Conservation (phyloP, 495 filamentous ascomycete genomes). For the Copromyces sp. region DNA sequence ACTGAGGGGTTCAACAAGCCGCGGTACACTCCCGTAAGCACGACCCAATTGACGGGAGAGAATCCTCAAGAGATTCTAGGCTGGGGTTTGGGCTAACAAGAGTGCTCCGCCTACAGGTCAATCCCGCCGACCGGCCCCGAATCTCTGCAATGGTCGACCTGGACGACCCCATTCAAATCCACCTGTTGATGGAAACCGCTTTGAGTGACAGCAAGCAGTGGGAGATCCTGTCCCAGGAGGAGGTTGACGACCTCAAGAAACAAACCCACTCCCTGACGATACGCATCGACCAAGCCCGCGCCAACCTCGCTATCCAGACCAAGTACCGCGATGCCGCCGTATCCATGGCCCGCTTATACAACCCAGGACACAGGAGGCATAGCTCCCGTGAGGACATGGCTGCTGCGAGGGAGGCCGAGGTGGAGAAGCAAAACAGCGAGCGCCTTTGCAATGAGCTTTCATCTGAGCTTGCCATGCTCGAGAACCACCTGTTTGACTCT, state of each 20-base stretch:
- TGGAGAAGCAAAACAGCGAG: constrained; percentile 62
- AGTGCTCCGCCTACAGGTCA: background rate
- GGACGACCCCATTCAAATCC: constrained; percentile 53
- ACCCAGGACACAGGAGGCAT: constrained; percentile 35
- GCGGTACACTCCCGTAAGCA: constrained; percentile 39
- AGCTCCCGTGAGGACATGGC: constrained; percentile 24
- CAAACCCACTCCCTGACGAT: constrained; percentile 57
- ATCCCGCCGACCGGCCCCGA: constrained; percentile 20
- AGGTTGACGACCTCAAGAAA: constrained; percentile 85
- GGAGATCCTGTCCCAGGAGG: constrained; percentile 79
- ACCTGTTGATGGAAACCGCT: constrained; percentile 88
- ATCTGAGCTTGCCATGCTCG: constrained; percentile 64
- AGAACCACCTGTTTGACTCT: constrained; percentile 60
- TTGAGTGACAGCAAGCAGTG: constrained; percentile 75
- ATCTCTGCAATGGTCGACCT: constrained; percentile 38
- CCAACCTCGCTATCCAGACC: constrained; percentile 80
- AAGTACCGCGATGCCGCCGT: constrained; percentile 90
- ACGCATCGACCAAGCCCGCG: constrained; percentile 67
- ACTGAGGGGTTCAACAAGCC: constrained; percentile 20
- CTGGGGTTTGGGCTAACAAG: background rate
- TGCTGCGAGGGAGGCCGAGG: constrained; percentile 50
- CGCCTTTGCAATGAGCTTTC: constrained; percentile 80
- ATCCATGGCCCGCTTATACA: constrained; percentile 71
- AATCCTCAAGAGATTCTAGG: background rate
- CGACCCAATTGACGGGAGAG: background rate